Evolutionary conservation across 2,329 filamentous ascomycete species (phyloP).

Genomic region (Cladosporium velox): DNA sequence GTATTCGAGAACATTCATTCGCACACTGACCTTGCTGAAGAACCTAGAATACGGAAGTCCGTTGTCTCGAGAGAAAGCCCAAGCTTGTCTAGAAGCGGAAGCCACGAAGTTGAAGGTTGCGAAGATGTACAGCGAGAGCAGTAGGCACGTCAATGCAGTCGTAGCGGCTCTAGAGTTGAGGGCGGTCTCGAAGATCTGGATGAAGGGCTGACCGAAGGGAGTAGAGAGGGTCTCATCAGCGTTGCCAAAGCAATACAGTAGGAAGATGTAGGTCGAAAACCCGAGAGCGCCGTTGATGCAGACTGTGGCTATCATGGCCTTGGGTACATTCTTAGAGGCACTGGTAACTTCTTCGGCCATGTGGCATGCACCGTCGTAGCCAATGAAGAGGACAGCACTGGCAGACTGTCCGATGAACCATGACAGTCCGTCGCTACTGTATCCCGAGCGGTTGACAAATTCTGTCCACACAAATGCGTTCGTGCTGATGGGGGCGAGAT

Average conservation of each 20-base stretch:
- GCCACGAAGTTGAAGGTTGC: conserved; percentile 28
- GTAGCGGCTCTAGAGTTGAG: conserved; percentile 39
- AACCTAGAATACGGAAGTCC: conserved; percentile 23
- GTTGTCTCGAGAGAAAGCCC: conserved; percentile 41
- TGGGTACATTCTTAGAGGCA: conserved; percentile 21
- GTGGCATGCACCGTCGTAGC: conserved; percentile 22
- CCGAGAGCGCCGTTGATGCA: conserved; percentile 47
- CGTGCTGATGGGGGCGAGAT: neutral
- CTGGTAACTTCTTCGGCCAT: conserved; percentile 27
- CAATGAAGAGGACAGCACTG: conserved; percentile 18
- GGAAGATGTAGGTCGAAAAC: conserved; percentile 36
- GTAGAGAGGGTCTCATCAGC: conserved; percentile 41
- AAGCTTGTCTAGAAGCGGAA: conserved; percentile 38
- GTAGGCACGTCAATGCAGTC: conserved; percentile 47
- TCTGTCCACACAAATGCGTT: conserved; percentile 6
- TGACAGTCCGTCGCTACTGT: conserved; percentile 18
- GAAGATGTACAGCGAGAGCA: conserved; percentile 42
- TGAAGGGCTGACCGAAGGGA: conserved; percentile 44
- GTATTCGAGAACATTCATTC: too few species aligned
- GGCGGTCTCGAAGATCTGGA: conserved; percentile 44
- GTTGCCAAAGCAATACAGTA: conserved; percentile 43
- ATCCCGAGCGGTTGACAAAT: conserved; percentile 12
- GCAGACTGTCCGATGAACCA: conserved; percentile 21
- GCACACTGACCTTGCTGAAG: conserved; percentile 21
- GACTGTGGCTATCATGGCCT: conserved; percentile 39